Evolutionary conservation across 805 yeast species (phyloP).

Genomic region (Ascoidea tarda): DNA sequence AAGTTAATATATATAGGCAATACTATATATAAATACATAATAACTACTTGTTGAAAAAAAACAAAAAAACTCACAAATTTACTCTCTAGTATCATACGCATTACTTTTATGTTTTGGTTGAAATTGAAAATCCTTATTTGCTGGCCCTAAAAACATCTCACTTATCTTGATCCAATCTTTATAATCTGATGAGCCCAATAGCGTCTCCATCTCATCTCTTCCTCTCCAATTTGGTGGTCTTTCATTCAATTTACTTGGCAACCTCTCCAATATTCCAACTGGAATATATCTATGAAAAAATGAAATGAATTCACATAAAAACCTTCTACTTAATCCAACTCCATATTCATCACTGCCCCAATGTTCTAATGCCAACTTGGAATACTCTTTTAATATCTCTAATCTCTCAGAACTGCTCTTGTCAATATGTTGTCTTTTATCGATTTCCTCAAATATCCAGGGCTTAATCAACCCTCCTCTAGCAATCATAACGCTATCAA

Average conservation of each 20-base stretch:
- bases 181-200: slow-evolving; percentile 73
- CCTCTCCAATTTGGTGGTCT: slow-evolving; percentile 93
- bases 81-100: slow-evolving; percentile 31
- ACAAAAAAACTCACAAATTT: not conserved
- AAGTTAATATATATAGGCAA: not conserved
- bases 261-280: slow-evolving; percentile 76
- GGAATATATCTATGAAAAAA: slow-evolving; percentile 94
- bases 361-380: slow-evolving; percentile 77
- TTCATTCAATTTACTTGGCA: slow-evolving; percentile 83
- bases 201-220: slow-evolving; percentile 82
- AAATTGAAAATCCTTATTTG: slow-evolving; percentile 59
- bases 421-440: slow-evolving; percentile 78
- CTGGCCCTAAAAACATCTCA: slow-evolving; percentile 90
- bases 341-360: slow-evolving; percentile 99
- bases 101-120: slow-evolving; percentile 94
- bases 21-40: not conserved
- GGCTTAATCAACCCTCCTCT: slow-evolving; percentile 97
- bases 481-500: slow-evolving; percentile 95
- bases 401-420: slow-evolving; percentile 84
- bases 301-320: slow-evolving; percentile 85
- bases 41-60: not conserved
- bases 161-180: slow-evolving; percentile 93
- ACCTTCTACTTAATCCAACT: slow-evolving; percentile 74
- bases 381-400: slow-evolving; percentile 53
- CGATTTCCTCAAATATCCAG: slow-evolving; percentile 96